Evolutionary conservation across 371 early-diverging fungal genomes (phyloP).

Genomic region (Apophysomyces elegans): DNA sequence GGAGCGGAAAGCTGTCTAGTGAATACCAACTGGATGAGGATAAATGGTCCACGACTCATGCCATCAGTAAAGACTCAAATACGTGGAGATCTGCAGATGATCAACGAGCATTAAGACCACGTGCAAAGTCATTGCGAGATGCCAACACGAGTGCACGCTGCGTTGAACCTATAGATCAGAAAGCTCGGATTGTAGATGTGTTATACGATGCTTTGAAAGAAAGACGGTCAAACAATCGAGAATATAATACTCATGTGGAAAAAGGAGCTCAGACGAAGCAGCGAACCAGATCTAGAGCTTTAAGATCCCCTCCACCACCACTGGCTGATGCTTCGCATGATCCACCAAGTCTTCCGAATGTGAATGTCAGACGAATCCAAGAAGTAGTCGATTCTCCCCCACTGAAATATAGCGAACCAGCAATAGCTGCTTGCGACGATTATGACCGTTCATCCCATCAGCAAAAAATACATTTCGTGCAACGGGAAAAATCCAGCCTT

Average conservation of each 20-base stretch:
- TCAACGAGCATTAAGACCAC: neutral
- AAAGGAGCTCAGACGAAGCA: conserved; percentile 17
- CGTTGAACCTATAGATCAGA: neutral
- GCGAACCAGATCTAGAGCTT: conserved; percentile 24
- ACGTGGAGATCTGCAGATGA: neutral
- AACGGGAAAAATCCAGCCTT: neutral
- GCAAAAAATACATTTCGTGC: neutral
- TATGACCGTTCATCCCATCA: neutral
- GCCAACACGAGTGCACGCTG: neutral
- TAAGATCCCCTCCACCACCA: conserved; percentile 31
- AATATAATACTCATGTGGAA: conserved; percentile 17
- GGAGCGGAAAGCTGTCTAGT: no score
- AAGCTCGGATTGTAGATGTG: neutral
- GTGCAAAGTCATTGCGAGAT: neutral
- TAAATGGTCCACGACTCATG: neutral
- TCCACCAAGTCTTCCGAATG: conserved; percentile 29
- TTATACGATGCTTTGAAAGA: neutral
- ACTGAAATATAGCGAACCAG: no score
- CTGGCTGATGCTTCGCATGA: conserved; percentile 4
- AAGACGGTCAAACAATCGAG: neutral
- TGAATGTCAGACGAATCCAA: conserved; percentile 26
- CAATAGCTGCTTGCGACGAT: neutral
- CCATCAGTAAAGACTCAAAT: neutral
- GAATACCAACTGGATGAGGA: no score
- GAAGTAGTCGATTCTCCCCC: conserved; percentile 16